Percentiles rank a stretch among this genome's conserved stretches.
Evolutionary conservation across 495 filamentous ascomycete species (phyloP).

Genomic region (Pseudomonodictys pantanalensis): DNA sequence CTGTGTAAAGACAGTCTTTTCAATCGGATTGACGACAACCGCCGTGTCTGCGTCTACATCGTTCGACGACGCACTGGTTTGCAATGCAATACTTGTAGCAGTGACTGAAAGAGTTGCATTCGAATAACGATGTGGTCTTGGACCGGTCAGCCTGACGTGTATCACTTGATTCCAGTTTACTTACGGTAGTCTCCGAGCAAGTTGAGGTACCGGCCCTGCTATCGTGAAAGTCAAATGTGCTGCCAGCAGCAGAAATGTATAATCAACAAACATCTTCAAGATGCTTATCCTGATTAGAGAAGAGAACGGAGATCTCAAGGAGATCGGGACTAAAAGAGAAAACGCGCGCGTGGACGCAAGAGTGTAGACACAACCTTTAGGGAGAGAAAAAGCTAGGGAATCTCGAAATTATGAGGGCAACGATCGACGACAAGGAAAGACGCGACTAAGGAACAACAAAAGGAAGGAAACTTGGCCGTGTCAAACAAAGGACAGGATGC

Average conservation of each 20-base stretch:
- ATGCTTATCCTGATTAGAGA: conserved; percentile 20
- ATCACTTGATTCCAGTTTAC: too few species aligned
- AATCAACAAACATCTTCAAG: conserved; percentile 26
- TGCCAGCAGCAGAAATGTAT: conserved; percentile 32
- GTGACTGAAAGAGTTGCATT: too few species aligned
- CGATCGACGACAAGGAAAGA: conserved; percentile 24
- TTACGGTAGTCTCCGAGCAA: conserved; percentile 22
- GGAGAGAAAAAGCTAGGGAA: conserved; percentile 10
- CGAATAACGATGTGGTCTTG: too few species aligned
- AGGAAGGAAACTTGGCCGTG: conserved; percentile 11
- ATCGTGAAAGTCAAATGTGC: conserved; percentile 22
- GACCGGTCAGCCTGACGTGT: too few species aligned
- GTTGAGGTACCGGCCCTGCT: conserved; percentile 30
- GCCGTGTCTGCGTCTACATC: conserved; percentile 10
- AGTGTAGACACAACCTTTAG: conserved; percentile 5
- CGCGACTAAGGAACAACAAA: conserved; percentile 7
- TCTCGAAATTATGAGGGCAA: conserved; percentile 23
- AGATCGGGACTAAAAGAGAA: conserved; percentile 1
- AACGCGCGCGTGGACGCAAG: conserved; percentile 18
- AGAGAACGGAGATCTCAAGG: conserved; percentile 12
- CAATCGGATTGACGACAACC: conserved; percentile 15
- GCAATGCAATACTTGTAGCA: too few species aligned
- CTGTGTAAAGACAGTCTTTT: conserved; percentile 3
- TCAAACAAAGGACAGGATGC: conserved; percentile 25
- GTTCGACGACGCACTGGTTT: too few species aligned